Conservation (phyloP, 1,284 basidiomycete species). For the Sphagnurus paluster region DNA sequence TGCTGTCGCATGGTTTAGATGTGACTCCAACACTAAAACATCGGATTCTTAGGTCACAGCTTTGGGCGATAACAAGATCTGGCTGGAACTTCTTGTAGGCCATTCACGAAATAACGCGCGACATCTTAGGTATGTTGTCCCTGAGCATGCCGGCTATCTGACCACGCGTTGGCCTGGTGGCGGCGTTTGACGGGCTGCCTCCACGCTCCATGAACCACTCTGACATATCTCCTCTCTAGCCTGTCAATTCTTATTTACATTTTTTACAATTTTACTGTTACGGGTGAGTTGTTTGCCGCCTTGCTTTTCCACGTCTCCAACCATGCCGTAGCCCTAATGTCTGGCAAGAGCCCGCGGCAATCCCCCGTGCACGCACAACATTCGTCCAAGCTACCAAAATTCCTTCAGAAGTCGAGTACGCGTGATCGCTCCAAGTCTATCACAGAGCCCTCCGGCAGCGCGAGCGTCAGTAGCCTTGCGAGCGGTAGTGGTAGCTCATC, state of each 20-base stretch:
- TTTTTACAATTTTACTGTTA: no score
- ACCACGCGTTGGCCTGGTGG: neutral
- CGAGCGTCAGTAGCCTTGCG: conserved; percentile 38
- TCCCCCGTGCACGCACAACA: conserved; percentile 29
- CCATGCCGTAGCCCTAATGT: conserved; percentile 29
- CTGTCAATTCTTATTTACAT: neutral
- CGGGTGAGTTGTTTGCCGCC: neutral
- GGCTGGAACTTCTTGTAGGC: neutral
- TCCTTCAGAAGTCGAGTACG: conserved; percentile 53
- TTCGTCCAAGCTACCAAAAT: conserved; percentile 61
- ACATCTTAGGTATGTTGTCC: neutral
- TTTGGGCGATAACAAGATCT: neutral
- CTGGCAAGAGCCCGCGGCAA: conserved; percentile 37
- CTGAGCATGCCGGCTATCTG: no score
- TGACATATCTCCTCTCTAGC: neutral
- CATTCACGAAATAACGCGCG: neutral
- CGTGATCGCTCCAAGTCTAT: conserved; percentile 62
- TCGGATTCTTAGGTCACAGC: neutral
- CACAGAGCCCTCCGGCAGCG: conserved; percentile 37
- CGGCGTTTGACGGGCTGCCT: neutral
- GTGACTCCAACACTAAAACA: neutral
- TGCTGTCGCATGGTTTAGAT: neutral
- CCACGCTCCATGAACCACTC: neutral
- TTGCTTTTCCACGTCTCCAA: neutral
- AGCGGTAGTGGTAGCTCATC: conserved; percentile 45